Conservation (phyloP, 2,329 filamentous ascomycete species). For the Ramularia collo-cygni region DNA sequence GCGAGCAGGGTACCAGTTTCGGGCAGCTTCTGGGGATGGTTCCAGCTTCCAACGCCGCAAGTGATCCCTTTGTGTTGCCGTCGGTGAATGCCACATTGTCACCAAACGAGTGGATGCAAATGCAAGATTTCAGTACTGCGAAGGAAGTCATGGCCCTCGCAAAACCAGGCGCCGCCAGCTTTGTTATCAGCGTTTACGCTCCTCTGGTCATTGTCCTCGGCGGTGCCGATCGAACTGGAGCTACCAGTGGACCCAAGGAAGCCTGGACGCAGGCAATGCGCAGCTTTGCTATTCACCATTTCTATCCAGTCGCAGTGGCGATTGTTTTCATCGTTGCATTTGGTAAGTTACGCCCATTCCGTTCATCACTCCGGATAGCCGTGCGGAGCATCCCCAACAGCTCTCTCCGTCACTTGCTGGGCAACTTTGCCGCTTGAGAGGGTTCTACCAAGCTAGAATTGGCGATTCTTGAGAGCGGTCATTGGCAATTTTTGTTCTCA, state of each 20-base stretch:
- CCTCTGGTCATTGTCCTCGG: slow-evolving; percentile 66
- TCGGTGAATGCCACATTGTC: slow-evolving; percentile 67
- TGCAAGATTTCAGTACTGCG: slow-evolving; percentile 74
- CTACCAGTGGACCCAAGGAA: slow-evolving; percentile 37
- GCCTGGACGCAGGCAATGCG: slow-evolving; percentile 48
- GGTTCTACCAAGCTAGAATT: no score
- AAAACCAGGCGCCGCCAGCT: slow-evolving; percentile 64
- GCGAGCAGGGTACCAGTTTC: slow-evolving; percentile 32
- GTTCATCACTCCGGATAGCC: no score
- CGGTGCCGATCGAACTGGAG: slow-evolving; percentile 57
- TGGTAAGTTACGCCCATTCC: no score
- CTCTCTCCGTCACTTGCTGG: no score
- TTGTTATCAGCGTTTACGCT: slow-evolving; percentile 67
- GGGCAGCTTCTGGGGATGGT: slow-evolving; percentile 26
- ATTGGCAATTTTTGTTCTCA: no score
- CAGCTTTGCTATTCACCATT: slow-evolving; percentile 54
- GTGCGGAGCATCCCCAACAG: no score
- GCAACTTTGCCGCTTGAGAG: no score
- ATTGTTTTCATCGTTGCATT: slow-evolving; percentile 57
- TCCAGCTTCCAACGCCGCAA: slow-evolving; percentile 10
- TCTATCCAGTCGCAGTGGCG: slow-evolving; percentile 58
- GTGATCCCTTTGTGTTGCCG: slow-evolving; percentile 36
- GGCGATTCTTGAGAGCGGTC: no score
- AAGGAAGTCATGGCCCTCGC: slow-evolving; percentile 69
- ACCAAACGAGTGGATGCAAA: slow-evolving; percentile 67